These are phyloP conservation scores for Cephaloascus albidus DNA, from an alignment of 805 yeast species.

Conservation along the genomic window DNA sequence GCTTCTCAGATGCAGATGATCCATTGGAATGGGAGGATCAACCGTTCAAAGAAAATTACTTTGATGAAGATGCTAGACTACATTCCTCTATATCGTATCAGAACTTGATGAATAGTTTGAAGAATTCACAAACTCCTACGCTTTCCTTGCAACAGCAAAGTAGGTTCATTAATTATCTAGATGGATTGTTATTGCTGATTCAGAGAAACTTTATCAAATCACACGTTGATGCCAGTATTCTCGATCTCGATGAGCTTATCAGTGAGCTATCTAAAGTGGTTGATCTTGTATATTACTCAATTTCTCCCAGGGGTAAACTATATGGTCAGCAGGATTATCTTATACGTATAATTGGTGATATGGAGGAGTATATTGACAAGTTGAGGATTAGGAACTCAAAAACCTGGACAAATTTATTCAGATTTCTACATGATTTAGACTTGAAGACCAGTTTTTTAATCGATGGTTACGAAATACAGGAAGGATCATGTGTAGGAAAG, in stretches of 20 bases:
- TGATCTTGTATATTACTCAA: slow-evolving; percentile 55
- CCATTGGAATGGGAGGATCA: neutral
- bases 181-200: slow-evolving; percentile 39
- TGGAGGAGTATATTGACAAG: slow-evolving; percentile 50
- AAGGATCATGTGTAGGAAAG: slow-evolving; percentile 8
- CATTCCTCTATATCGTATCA: neutral
- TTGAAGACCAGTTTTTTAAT: neutral
- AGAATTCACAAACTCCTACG: neutral
- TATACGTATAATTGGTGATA: slow-evolving; percentile 55
- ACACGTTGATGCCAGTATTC: slow-evolving; percentile 17
- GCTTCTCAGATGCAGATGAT: neutral
- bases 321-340: slow-evolving; percentile 60
- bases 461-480: slow-evolving; percentile 10
- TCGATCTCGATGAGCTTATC: slow-evolving; percentile 21
- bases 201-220: slow-evolving; percentile 43
- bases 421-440: neutral
- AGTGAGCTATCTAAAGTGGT: slow-evolving; percentile 38
- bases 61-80: neutral
- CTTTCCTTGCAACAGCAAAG: slow-evolving; percentile 45
- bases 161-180: slow-evolving; percentile 44
- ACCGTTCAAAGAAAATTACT: no score
- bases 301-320: slow-evolving; percentile 17
- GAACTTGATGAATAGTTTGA: neutral
- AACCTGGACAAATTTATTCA: slow-evolving; percentile 19
- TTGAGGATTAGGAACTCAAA: slow-evolving; percentile 17